Percentiles rank a stretch among this genome's conserved stretches.
These are phyloP conservation scores for Halenospora varia DNA, from an alignment of 495 filamentous ascomycete species.

Conservation along the genomic window DNA sequence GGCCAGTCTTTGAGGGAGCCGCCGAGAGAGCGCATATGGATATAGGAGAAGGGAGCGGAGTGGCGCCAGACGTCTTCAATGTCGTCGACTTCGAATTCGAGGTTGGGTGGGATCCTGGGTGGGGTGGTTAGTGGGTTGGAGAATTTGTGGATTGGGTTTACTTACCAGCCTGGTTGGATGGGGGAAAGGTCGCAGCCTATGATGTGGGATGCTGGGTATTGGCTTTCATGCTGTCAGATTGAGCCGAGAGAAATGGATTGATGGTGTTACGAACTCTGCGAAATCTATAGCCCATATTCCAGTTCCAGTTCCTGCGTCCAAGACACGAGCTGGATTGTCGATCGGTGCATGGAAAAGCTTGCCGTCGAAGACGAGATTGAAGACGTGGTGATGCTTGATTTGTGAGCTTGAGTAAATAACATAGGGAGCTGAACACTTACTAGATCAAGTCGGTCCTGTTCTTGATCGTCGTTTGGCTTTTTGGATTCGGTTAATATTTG, in stretches of 20 bases:
- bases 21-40: constrained; percentile 43
- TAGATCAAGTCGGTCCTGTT: constrained; percentile 11
- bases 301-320: constrained; percentile 14
- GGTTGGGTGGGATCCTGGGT: constrained; percentile 31
- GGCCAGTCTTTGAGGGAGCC: constrained; percentile 43
- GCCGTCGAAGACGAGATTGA: background rate
- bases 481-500: no score
- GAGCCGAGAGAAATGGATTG: background rate
- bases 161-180: constrained; percentile 33
- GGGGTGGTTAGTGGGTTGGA: background rate
- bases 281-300: constrained; percentile 49
- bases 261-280: constrained; percentile 30
- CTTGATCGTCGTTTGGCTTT: constrained; percentile 20
- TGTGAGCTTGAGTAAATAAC: background rate
- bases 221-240: background rate
- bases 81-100: constrained; percentile 33
- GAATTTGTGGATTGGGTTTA: background rate
- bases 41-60: constrained; percentile 42
- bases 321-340: constrained; percentile 19
- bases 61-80: constrained; percentile 28
- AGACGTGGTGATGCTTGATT: background rate
- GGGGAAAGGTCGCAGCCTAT: constrained; percentile 46
- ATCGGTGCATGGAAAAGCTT: constrained; percentile 13
- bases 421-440: background rate
- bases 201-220: constrained; percentile 22